These are phyloP conservation scores for Cytospora schulzeri DNA, from an alignment of 2,329 filamentous ascomycete species.

Conservation along the genomic window DNA sequence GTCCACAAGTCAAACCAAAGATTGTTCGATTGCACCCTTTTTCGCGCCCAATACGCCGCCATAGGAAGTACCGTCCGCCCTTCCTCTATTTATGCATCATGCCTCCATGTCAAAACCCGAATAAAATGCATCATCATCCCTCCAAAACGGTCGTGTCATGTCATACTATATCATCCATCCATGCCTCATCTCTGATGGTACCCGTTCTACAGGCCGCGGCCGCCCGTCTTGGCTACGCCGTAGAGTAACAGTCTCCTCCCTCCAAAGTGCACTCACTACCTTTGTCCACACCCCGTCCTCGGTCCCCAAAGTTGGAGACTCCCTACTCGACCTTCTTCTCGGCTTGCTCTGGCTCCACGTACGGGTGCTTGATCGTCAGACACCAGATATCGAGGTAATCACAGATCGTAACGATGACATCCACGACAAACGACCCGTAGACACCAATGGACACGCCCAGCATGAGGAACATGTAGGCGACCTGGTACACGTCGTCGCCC, in stretches of 20 bases:
- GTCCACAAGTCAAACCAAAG: conserved; percentile 6
- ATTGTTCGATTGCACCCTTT: conserved; percentile 5
- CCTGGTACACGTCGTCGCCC: conserved; percentile 79
- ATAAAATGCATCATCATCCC: background rate
- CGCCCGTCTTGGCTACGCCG: background rate
- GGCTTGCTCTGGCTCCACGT: conserved; percentile 45
- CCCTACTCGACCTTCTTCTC: conserved; percentile 24
- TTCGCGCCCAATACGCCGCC: conserved; percentile 5
- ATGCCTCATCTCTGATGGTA: background rate
- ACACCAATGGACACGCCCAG: conserved; percentile 82
- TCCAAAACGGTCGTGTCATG: conserved; percentile 11
- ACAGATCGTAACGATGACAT: conserved; percentile 96
- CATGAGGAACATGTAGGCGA: conserved; percentile 87
- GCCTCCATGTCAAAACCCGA: background rate
- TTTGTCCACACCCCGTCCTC: background rate
- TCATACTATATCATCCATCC: conserved; percentile 3
- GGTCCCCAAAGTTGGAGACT: background rate
- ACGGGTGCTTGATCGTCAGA: conserved; percentile 89
- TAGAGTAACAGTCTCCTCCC: background rate
- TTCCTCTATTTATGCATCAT: background rate
- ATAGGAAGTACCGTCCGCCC: background rate
- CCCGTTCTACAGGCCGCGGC: background rate
- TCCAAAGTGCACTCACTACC: background rate
- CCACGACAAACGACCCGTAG: conserved; percentile 96
- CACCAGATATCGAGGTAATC: conserved; percentile 99